Evolutionary conservation across 2,329 filamentous ascomycete species (phyloP).

Genomic region (Pezicula radicicola): DNA sequence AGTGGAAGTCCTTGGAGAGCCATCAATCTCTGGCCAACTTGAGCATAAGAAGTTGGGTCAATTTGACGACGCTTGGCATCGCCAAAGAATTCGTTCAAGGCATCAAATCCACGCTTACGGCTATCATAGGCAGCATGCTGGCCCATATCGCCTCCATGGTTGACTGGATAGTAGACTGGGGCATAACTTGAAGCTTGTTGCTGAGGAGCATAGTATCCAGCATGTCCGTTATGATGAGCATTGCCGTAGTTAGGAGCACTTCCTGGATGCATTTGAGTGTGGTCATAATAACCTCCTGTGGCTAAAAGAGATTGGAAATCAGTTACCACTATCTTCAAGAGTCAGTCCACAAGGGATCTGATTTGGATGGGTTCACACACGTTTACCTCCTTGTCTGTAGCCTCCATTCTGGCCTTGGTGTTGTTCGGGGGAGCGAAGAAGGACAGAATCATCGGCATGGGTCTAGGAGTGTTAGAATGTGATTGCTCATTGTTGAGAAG

Average conservation of each 20-base stretch:
- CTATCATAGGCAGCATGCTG: constrained; percentile 64
- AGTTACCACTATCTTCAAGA: constrained; percentile 24
- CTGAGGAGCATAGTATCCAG: constrained; percentile 50
- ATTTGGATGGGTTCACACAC: constrained; percentile 22
- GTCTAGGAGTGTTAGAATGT: constrained; percentile 48
- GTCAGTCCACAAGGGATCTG: constrained; percentile 19
- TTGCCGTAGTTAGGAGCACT: constrained; percentile 45
- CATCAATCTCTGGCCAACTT: constrained; percentile 85
- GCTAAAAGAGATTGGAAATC: constrained; percentile 29
- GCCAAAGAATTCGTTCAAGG: constrained; percentile 90
- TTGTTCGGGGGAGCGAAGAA: constrained; percentile 38
- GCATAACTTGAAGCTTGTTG: constrained; percentile 62
- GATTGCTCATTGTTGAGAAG: constrained; percentile 1
- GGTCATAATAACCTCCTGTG: constrained; percentile 54
- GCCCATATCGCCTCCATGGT: constrained; percentile 61
- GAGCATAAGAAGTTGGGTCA: constrained; percentile 83
- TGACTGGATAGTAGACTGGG: constrained; percentile 76
- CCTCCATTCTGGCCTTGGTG: constrained; percentile 29
- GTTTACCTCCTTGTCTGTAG: constrained; percentile 48
- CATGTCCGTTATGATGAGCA: constrained; percentile 50
- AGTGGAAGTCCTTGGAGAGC: constrained; percentile 71
- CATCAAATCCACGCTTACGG: constrained; percentile 82
- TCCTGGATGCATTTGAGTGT: constrained; percentile 60
- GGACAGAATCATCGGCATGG: constrained; percentile 90
- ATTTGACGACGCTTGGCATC: constrained; percentile 89